Conservation (phyloP, 106 monocot genomes). For the Hemerocallis citrina region DNA sequence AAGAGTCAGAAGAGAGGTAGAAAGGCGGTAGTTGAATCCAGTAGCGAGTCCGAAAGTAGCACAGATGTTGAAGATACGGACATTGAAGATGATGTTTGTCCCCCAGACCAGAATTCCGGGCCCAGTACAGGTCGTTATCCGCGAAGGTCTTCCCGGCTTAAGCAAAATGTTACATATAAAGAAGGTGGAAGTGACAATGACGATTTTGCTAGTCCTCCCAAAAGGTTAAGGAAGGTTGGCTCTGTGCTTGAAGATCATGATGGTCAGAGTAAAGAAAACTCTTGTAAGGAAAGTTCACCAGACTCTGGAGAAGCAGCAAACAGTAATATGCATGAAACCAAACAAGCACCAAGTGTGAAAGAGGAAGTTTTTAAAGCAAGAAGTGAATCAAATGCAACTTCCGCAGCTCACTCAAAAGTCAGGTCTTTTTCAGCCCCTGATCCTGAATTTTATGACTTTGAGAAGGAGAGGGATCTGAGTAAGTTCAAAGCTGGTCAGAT, state of each 20-base stretch:
- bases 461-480: conserved; percentile 22
- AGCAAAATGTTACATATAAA: conserved; percentile 29
- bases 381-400: conserved; percentile 4
- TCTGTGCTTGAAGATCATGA: background rate
- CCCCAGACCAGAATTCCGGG: conserved; percentile 1
- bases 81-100: conserved; percentile 1
- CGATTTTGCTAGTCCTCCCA: conserved; percentile 19
- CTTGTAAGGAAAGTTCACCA: background rate
- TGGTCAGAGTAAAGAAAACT: conserved; percentile 7
- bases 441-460: conserved; percentile 77
- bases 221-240: conserved; percentile 29
- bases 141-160: conserved; percentile 35
- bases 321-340: background rate
- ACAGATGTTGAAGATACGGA: conserved; percentile 6
- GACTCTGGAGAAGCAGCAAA: conserved; percentile 3
- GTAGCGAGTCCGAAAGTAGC: conserved; percentile 22
- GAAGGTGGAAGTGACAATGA: conserved; percentile 27
- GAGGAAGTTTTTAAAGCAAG: background rate
- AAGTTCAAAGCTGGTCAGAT: conserved; percentile 41
- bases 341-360: conserved; percentile 13
- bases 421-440: conserved; percentile 40
- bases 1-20: conserved; percentile 9
- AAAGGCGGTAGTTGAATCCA: conserved; percentile 15
- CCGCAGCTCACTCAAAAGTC: conserved; percentile 1
- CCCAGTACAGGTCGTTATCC: conserved; percentile 1